phyloP scores from a whole-genome alignment of 495 filamentous ascomycete genomes.

The Tuber indicum region DNA sequence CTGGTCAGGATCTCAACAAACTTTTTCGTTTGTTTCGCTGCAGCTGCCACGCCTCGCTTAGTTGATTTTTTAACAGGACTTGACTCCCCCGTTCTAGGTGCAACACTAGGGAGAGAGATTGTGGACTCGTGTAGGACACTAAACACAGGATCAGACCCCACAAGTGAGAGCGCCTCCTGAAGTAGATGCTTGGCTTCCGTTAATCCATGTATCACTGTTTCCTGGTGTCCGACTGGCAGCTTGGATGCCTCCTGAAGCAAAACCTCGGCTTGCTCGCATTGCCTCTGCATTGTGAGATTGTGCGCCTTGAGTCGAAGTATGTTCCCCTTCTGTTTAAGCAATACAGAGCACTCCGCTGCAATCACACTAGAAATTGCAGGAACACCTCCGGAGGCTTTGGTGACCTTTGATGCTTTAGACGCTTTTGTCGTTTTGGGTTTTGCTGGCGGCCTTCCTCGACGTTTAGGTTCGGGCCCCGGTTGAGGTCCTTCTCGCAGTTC shows the following conservation, averaged over 20 bases:
- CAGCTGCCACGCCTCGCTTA: constrained; percentile 17
- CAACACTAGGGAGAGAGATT: constrained; percentile 40
- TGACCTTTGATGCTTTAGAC: constrained; percentile 34
- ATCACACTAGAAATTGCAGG: constrained; percentile 29
- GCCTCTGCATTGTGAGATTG: constrained; percentile 52
- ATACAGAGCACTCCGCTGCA: constrained; percentile 51
- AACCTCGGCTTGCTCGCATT: constrained; percentile 50
- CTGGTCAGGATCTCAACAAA: constrained; percentile 56
- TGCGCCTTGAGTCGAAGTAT: constrained; percentile 61
- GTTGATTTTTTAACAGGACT: constrained; percentile 37
- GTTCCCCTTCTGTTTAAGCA: constrained; percentile 55
- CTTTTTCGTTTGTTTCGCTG: constrained; percentile 41
- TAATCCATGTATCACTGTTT: constrained; percentile 50
- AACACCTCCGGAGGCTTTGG: constrained; percentile 36
- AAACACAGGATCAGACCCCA: constrained; percentile 75
- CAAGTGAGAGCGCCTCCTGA: constrained; percentile 56
- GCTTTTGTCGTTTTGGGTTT: constrained; percentile 37
- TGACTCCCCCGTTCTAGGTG: constrained; percentile 13
- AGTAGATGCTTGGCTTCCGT: constrained; percentile 55
- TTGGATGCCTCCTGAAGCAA: constrained; percentile 49
- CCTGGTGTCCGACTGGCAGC: constrained; percentile 44
- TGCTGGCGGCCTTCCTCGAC: constrained; percentile 17
- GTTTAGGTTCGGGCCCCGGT: constrained; percentile 32
- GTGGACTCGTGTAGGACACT: constrained; percentile 84
- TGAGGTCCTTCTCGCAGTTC: constrained; percentile 46